Percentiles rank a stretch among this genome's conserved stretches.
Conservation (phyloP, 331 rosid species). For the Telfairia occidentalis region DNA sequence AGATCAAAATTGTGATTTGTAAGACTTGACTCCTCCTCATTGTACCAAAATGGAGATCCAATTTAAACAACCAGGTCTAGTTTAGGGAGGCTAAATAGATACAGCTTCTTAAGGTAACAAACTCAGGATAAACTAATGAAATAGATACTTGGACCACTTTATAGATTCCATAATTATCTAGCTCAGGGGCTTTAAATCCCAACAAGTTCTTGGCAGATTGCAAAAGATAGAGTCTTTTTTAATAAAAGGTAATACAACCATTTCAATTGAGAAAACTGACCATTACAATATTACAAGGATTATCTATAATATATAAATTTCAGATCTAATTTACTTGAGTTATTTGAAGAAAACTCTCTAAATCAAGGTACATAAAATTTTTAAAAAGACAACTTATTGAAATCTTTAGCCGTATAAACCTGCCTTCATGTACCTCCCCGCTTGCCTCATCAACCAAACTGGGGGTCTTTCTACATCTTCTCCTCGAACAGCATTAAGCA, state of each 20-base stretch:
- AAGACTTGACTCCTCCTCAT: not conserved
- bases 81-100: not conserved
- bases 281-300: not conserved
- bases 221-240: not conserved
- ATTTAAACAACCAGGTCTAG: not conserved
- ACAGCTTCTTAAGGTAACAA: not conserved
- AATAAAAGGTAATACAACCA: not conserved
- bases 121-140: not conserved
- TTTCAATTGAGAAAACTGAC: not conserved
- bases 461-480: slow-evolving; percentile 87
- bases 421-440: slow-evolving; percentile 99
- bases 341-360: not conserved
- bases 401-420: slow-evolving; percentile 36
- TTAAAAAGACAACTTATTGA: slow-evolving; percentile 1
- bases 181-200: not conserved
- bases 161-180: not conserved
- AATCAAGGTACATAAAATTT: not conserved
- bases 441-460: slow-evolving; percentile 99
- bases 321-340: not conserved
- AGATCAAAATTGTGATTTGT: not conserved
- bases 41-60: not conserved
- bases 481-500: slow-evolving; percentile 92
- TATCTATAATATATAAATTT: not conserved
- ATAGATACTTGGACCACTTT: not conserved
- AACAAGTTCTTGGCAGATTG: not conserved